Conservation (phyloP, 306 rosid species). For the Vicia sativa region DNA sequence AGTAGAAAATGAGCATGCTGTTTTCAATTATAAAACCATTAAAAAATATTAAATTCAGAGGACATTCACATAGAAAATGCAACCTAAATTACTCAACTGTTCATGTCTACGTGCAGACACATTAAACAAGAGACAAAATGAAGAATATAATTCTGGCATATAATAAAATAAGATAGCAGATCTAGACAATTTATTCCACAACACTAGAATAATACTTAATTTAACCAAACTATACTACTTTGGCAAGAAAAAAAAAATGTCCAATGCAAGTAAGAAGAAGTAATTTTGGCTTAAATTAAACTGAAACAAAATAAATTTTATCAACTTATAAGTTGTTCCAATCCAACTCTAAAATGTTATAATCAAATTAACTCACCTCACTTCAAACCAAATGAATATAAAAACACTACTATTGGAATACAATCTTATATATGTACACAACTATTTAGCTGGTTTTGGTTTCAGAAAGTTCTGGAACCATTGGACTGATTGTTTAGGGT, state of each 20-base stretch:
- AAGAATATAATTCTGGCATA: neutral
- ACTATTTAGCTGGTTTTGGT: slow-evolving; percentile 47
- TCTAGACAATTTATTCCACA: slow-evolving; percentile 21
- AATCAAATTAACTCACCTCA: neutral
- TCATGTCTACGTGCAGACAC: neutral
- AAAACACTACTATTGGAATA: neutral
- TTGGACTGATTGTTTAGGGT: slow-evolving; percentile 78
- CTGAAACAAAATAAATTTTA: no score
- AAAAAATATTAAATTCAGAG: slow-evolving; percentile 8
- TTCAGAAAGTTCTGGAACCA: slow-evolving; percentile 87
- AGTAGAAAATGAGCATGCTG: neutral
- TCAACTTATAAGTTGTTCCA: no score
- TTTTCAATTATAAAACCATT: slow-evolving; percentile 7
- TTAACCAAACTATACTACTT: no score
- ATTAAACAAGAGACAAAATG: slow-evolving; percentile 5
- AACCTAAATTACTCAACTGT: slow-evolving; percentile 15
- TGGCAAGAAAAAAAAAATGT: no score
- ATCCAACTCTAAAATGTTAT: no score
- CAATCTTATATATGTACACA: neutral
- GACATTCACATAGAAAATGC: neutral
- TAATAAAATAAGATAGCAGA: slow-evolving; percentile 38
- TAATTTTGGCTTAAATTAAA: no score
- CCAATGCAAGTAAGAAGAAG: no score
- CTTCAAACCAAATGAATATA: neutral
- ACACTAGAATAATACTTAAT: no score